These are phyloP conservation scores for Tubosaeta brunneosetosa DNA, from an alignment of 768 basidiomycete genomes.

Conservation along the genomic window DNA sequence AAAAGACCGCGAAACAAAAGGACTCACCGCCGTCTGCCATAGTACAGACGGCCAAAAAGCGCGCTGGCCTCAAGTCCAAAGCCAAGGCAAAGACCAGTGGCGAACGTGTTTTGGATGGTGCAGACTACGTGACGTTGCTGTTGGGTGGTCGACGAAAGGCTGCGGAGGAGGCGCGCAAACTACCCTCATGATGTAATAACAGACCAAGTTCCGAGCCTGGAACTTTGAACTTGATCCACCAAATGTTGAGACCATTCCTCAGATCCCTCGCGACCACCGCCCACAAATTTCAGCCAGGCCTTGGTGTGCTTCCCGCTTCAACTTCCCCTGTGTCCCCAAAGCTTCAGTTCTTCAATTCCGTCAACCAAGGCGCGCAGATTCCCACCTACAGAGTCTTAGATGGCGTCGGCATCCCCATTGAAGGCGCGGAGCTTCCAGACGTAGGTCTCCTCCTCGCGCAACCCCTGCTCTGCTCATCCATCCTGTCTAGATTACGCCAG, in stretches of 20 bases:
- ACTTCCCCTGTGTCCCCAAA: constrained; percentile 62
- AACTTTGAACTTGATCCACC: constrained; percentile 1
- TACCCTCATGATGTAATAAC: constrained; percentile 35
- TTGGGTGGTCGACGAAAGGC: constrained; percentile 69
- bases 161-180: constrained; percentile 58
- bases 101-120: constrained; percentile 58
- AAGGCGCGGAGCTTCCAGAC: constrained; percentile 72
- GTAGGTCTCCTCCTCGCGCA: constrained; percentile 35
- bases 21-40: background rate
- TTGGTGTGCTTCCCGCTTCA: constrained; percentile 39
- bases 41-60: constrained; percentile 26
- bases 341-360: constrained; percentile 77
- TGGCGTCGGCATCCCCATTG: constrained; percentile 66
- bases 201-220: constrained; percentile 19
- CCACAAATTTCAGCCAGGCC: constrained; percentile 14
- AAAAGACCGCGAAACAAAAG: constrained; percentile 16
- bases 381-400: constrained; percentile 87
- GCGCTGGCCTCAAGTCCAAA: constrained; percentile 25
- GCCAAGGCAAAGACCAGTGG: constrained; percentile 12
- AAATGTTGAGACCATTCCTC: constrained; percentile 13
- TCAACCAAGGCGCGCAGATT: constrained; percentile 60
- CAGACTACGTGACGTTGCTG: constrained; percentile 71
- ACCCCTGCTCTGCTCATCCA: constrained; percentile 5
- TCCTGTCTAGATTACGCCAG: constrained; percentile 54
- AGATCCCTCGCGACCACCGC: constrained; percentile 16